These are phyloP conservation scores for Alternaria sp. DNA, from an alignment of 2,329 filamentous ascomycete species.

Conservation along the genomic window DNA sequence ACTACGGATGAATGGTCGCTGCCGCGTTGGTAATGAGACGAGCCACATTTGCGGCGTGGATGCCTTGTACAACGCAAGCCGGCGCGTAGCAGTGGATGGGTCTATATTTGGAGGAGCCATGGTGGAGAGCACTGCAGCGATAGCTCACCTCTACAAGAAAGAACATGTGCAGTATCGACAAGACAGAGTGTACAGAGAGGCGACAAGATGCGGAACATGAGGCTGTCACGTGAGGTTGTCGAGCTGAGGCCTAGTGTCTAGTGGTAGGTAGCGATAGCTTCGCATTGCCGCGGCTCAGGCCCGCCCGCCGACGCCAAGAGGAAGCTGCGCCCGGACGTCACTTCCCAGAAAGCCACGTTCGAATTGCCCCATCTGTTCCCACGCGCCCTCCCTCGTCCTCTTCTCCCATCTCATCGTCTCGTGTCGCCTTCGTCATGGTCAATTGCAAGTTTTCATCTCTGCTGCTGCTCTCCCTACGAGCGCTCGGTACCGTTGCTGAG, in stretches of 20 bases:
- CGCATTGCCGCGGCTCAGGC: conserved; percentile 21
- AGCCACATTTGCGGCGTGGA: conserved; percentile 19
- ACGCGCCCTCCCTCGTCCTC: conserved; percentile 17
- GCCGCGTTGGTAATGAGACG: conserved; percentile 15
- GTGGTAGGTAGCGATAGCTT: conserved; percentile 21
- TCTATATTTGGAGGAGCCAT: background rate
- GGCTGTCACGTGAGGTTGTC: background rate
- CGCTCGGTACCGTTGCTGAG: conserved; percentile 70
- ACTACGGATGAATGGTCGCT: conserved; percentile 16
- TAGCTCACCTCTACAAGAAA: background rate
- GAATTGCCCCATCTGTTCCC: conserved; percentile 29
- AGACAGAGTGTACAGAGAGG: background rate
- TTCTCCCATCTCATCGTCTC: conserved; percentile 24
- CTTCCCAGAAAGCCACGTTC: conserved; percentile 46
- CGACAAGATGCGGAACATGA: background rate
- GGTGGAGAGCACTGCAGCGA: background rate
- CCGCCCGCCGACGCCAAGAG: conserved; percentile 25
- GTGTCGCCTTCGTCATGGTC: conserved; percentile 66
- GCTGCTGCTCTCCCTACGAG: conserved; percentile 74
- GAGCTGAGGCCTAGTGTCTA: conserved; percentile 22
- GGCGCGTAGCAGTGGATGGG: conserved; percentile 7
- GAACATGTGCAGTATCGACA: no score
- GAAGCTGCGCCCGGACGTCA: conserved; percentile 33
- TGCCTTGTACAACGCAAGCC: conserved; percentile 1
- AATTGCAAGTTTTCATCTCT: conserved; percentile 75